Evolutionary conservation across 2,329 filamentous ascomycete genomes (phyloP).

Genomic region (Colletotrichum falcatum): DNA sequence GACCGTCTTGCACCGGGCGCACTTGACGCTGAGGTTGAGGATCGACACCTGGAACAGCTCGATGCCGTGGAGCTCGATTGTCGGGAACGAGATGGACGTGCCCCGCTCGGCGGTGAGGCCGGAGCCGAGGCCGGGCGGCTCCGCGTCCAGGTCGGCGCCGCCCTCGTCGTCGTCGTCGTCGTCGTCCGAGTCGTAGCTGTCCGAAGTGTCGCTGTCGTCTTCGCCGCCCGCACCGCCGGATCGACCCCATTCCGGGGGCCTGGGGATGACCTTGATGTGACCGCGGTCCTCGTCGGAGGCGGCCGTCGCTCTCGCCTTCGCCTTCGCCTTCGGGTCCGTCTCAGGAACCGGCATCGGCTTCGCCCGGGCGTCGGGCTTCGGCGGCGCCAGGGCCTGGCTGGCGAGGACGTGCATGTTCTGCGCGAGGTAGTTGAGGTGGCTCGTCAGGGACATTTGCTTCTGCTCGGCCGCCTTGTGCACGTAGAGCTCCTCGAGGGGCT

Average conservation of each 20-base stretch:
- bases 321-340: constrained; percentile 43
- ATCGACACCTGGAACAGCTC: constrained; percentile 78
- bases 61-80: constrained; percentile 80
- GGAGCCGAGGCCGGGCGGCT: constrained; percentile 46
- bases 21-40: constrained; percentile 79
- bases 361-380: constrained; percentile 41
- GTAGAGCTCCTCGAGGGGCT: constrained; percentile 75
- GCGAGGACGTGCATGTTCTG: constrained; percentile 78
- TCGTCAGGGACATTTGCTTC: constrained; percentile 74
- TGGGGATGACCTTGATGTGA: constrained; percentile 78
- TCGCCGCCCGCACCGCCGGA: constrained; percentile 61
- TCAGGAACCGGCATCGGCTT: constrained; percentile 36
- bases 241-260: constrained; percentile 82
- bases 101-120: constrained; percentile 69
- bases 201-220: constrained; percentile 56
- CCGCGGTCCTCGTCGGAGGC: constrained; percentile 60
- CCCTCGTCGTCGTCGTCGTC: constrained; percentile 57
- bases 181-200: constrained; percentile 60
- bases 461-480: constrained; percentile 67
- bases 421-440: constrained; percentile 79
- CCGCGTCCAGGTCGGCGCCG: constrained; percentile 54
- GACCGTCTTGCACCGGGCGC: constrained; percentile 80
- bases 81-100: constrained; percentile 83
- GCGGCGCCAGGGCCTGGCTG: constrained; percentile 58
- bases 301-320: constrained; percentile 39